Percentiles rank a stretch among this genome's conserved stretches.
phyloP scores from a whole-genome alignment of 129 eudicot genomes.

The carrot (Daucus carota) region DH1_v3.0 NC_030383.2:39188001-39188500 shows the following conservation, averaged over 20 bases:
- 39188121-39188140: too few relatives aligned
- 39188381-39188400: slow-evolving; percentile 61
- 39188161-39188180: too few relatives aligned
- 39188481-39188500: not conserved
- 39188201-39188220: too few relatives aligned
- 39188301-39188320: slow-evolving; percentile 56
- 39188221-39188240: too few relatives aligned
- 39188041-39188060: too few relatives aligned
- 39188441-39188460: not conserved
- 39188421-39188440: not conserved
- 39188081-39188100: too few relatives aligned
- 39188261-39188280: not conserved
- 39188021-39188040: too few relatives aligned
- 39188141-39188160: too few relatives aligned
- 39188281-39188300: slow-evolving; percentile 38
- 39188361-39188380: slow-evolving; percentile 44
- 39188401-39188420: slow-evolving; percentile 43
- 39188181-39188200: too few relatives aligned
- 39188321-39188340: slow-evolving; percentile 83
- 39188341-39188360: slow-evolving; percentile 71
- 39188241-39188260: not conserved
- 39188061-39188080: too few relatives aligned
- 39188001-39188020: too few relatives aligned
- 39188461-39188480: not conserved
- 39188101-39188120: too few relatives aligned